These are phyloP conservation scores for Epithele typhae DNA, from an alignment of 768 basidiomycete genomes.

Conservation along the genomic window DNA sequence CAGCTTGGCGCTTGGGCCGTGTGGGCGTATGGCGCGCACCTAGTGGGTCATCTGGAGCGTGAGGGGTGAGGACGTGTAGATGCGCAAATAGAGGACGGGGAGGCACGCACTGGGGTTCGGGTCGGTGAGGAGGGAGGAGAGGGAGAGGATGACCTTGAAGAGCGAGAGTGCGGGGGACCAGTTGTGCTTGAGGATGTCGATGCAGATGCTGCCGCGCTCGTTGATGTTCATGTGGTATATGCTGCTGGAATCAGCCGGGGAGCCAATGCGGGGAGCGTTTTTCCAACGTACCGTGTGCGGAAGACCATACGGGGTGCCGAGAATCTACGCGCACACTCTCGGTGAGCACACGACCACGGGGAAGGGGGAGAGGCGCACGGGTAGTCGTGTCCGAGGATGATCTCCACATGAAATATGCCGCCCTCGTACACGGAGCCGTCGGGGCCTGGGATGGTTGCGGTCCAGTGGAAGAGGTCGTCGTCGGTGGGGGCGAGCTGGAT, in stretches of 20 bases:
- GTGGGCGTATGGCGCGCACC: slow-evolving; percentile 35
- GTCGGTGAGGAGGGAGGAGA: slow-evolving; percentile 89
- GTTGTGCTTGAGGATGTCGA: slow-evolving; percentile 88
- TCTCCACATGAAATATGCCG: slow-evolving; percentile 66
- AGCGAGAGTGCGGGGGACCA: slow-evolving; percentile 94
- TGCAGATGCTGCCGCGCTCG: slow-evolving; percentile 73
- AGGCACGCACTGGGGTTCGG: slow-evolving; percentile 83
- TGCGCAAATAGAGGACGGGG: too few relatives aligned
- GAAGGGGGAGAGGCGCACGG: slow-evolving; percentile 46
- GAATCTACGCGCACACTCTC: slow-evolving; percentile 43
- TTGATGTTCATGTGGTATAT: slow-evolving; percentile 93
- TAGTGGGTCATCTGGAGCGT: slow-evolving; percentile 58
- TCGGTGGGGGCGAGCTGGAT: slow-evolving; percentile 66
- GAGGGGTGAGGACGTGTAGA: too few relatives aligned
- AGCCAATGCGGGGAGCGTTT: too few relatives aligned
- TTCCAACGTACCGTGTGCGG: slow-evolving; percentile 62
- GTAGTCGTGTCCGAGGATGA: slow-evolving; percentile 68
- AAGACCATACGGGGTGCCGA: slow-evolving; percentile 76
- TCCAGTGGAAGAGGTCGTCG: slow-evolving; percentile 69
- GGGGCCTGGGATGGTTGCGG: slow-evolving; percentile 75
- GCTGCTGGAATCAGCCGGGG: slow-evolving; percentile 34
- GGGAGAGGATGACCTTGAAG: slow-evolving; percentile 91
- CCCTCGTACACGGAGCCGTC: slow-evolving; percentile 81
- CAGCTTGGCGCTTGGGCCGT: not conserved
- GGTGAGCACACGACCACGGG: slow-evolving; percentile 1